phyloP scores from a whole-genome alignment of 2,329 filamentous ascomycete species.

The Diplodia mutila region DNA sequence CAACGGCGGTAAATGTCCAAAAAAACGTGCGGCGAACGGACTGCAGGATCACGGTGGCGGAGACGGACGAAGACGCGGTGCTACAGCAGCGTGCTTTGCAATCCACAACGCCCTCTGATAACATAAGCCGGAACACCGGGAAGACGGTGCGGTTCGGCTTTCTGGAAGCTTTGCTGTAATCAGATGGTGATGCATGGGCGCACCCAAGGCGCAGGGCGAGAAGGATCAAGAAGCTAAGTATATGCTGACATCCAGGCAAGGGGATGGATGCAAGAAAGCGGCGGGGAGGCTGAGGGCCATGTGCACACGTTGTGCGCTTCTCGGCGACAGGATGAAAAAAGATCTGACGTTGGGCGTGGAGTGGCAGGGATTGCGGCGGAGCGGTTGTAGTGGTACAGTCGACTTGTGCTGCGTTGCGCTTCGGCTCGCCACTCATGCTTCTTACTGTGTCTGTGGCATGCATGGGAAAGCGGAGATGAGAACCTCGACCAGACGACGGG shows the following conservation, averaged over 20 bases:
- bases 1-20: background rate
- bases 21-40: background rate
- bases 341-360: slow-evolving; percentile 16
- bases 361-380: background rate
- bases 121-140: background rate
- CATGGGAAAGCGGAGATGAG: background rate
- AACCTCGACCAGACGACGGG: background rate
- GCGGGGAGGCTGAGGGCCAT: background rate
- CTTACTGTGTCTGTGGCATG: background rate
- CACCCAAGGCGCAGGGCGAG: background rate
- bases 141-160: background rate
- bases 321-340: background rate
- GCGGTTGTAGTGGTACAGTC: background rate
- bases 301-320: slow-evolving; percentile 3
- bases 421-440: slow-evolving; percentile 8
- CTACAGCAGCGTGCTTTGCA: background rate
- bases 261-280: background rate
- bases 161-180: background rate
- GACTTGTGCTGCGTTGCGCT: background rate
- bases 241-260: slow-evolving; percentile 14
- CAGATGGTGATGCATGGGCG: background rate
- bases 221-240: slow-evolving; percentile 12
- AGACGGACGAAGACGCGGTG: background rate
- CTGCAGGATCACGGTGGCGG: background rate
- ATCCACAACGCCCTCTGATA: background rate